Conservation (phyloP, 2,329 filamentous ascomycete genomes). For the Bipolaris victoriae region DNA sequence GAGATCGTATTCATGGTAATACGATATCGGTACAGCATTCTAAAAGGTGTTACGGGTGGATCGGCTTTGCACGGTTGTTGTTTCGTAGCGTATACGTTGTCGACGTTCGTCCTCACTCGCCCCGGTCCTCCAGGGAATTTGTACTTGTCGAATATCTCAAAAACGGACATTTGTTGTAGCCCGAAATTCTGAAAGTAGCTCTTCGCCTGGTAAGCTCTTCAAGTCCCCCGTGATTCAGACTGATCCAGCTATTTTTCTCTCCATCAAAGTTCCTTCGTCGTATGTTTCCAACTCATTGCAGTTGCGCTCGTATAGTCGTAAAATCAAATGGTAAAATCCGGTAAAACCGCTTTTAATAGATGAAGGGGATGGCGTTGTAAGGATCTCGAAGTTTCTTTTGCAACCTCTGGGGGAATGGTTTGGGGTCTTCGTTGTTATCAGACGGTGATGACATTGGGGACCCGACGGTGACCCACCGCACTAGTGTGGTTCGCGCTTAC, state of each 20-base stretch:
- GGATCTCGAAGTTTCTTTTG: neutral
- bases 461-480: constrained; percentile 8
- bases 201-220: too few species aligned
- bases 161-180: too few species aligned
- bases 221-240: neutral
- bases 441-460: constrained; percentile 17
- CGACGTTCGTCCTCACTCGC: too few species aligned
- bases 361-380: too few species aligned
- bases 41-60: too few species aligned
- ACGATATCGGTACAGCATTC: too few species aligned
- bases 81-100: too few species aligned
- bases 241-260: neutral
- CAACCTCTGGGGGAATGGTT: neutral
- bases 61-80: too few species aligned
- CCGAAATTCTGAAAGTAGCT: neutral
- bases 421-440: constrained; percentile 2
- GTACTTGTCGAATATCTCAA: too few species aligned
- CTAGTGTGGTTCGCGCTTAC: constrained; percentile 18
- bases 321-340: neutral
- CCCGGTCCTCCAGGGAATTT: too few species aligned
- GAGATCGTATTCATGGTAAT: too few species aligned
- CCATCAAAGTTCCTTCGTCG: neutral
- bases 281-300: neutral
- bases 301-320: neutral
- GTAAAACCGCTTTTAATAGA: neutral